phyloP scores from a whole-genome alignment of 1,284 basidiomycete species.

The Heterobasidion irregulare region DNA sequence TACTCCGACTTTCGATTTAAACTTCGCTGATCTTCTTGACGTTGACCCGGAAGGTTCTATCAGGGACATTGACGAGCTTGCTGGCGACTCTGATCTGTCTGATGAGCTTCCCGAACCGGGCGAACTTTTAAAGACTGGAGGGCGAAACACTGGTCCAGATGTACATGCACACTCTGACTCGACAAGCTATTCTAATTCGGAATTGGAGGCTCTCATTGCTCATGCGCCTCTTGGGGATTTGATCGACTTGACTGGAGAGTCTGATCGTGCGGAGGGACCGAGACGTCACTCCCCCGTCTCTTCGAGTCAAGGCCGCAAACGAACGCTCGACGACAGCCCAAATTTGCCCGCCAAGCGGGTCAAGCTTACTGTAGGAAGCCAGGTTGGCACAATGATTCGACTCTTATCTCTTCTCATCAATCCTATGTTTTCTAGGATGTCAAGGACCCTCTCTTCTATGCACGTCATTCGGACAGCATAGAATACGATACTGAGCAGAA shows the following conservation, averaged over 20 bases:
- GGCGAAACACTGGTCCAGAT: not conserved
- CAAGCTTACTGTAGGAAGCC: not conserved
- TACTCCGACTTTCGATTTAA: slow-evolving; percentile 41
- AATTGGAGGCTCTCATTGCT: slow-evolving; percentile 27
- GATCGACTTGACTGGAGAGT: not conserved
- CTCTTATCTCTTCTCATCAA: not conserved
- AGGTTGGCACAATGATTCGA: not conserved
- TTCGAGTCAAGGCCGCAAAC: not conserved
- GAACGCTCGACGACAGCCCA: not conserved
- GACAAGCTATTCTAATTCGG: slow-evolving; percentile 29
- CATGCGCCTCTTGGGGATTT: slow-evolving; percentile 12
- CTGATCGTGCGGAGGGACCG: not conserved
- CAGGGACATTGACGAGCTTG: not conserved
- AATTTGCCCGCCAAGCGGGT: not conserved
- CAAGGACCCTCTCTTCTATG: slow-evolving; percentile 1
- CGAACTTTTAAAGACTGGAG: slow-evolving; percentile 17
- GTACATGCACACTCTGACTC: slow-evolving; percentile 7
- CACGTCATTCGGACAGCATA: not conserved
- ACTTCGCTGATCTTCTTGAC: slow-evolving; percentile 37
- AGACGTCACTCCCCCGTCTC: not conserved
- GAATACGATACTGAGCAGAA: not conserved
- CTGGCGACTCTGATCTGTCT: slow-evolving; percentile 11
- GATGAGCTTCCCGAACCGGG: slow-evolving; percentile 33
- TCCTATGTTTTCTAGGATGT: not conserved
- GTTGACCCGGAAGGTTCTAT: slow-evolving; percentile 23